These are phyloP conservation scores for Conringia planisiliqua DNA, from an alignment of 345 rosid species.

Conservation along the genomic window DNA sequence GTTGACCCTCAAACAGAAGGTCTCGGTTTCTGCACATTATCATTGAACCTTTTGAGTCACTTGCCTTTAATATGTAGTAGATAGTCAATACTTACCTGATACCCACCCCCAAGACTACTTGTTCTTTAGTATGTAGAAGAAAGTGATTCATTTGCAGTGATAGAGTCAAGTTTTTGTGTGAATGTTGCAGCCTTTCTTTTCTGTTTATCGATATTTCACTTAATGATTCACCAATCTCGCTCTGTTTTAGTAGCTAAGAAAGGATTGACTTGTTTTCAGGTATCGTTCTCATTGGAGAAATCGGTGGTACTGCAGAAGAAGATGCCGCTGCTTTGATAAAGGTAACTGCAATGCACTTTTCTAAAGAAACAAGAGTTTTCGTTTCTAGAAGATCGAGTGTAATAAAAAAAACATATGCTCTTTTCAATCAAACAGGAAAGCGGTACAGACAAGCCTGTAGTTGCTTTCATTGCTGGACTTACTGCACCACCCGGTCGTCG, in stretches of 20 bases:
- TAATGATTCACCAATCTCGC: neutral
- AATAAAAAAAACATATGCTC: neutral
- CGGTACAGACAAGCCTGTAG: slow-evolving; percentile 87
- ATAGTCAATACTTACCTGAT: neutral
- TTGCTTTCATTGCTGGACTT: slow-evolving; percentile 96
- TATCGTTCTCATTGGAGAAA: slow-evolving; percentile 87
- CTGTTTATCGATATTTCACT: neutral
- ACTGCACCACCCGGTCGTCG: slow-evolving; percentile 99
- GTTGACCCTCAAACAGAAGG: slow-evolving; percentile 92
- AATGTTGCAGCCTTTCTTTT: neutral
- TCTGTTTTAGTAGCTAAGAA: neutral
- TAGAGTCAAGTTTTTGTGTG: neutral
- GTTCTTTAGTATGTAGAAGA: neutral
- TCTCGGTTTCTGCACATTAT: slow-evolving; percentile 23
- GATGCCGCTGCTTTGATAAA: slow-evolving; percentile 87
- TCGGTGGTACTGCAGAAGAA: slow-evolving; percentile 98
- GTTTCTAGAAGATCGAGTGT: neutral
- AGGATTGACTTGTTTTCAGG: slow-evolving; percentile 42
- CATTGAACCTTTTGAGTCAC: neutral
- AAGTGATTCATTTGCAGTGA: neutral
- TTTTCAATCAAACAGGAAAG: slow-evolving; percentile 66
- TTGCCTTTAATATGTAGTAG: neutral
- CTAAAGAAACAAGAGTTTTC: neutral
- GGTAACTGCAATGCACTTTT: slow-evolving; percentile 41
- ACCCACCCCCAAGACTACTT: neutral